Conservation (phyloP, 371 early-diverging fungal genomes). For the Furculomyces boomerangus region DNA sequence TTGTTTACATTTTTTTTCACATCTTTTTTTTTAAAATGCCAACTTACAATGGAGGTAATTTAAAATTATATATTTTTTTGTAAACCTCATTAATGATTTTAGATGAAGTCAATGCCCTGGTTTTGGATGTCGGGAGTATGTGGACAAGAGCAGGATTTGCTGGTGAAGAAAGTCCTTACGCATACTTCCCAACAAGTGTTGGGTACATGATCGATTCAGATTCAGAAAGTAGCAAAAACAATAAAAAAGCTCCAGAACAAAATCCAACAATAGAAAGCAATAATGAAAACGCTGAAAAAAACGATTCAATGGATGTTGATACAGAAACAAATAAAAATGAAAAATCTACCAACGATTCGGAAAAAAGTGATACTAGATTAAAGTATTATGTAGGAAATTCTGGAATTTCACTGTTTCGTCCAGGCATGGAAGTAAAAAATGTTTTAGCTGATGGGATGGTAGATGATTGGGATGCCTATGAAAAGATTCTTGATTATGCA, state of each 20-base stretch:
- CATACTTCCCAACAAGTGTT: conserved; percentile 58
- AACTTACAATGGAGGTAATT: conserved; percentile 54
- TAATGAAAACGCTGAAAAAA: conserved; percentile 9
- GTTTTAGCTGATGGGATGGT: conserved; percentile 28
- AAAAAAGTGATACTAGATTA: conserved; percentile 7
- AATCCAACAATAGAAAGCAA: conserved; percentile 21
- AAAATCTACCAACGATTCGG: neutral
- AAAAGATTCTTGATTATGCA: conserved; percentile 70
- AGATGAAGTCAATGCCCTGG: conserved; percentile 89
- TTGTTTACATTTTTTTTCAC: no score
- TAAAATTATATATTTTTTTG: conserved; percentile 1
- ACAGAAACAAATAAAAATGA: conserved; percentile 1
- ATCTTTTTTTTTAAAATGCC: conserved; percentile 45
- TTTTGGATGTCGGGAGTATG: conserved; percentile 78
- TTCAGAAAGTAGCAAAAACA: conserved; percentile 16
- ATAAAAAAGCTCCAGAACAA: conserved; percentile 4
- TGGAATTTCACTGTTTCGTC: conserved; percentile 52
- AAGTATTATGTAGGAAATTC: conserved; percentile 61
- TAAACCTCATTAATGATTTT: neutral
- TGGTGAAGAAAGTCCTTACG: conserved; percentile 83
- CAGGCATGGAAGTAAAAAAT: conserved; percentile 48
- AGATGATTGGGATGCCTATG: conserved; percentile 82
- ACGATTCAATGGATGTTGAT: neutral
- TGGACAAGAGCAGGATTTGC: conserved; percentile 85
- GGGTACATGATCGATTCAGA: conserved; percentile 27